Evolutionary conservation across 345 rosid genomes (phyloP).

Genomic region (Barbarea vulgaris): DNA sequence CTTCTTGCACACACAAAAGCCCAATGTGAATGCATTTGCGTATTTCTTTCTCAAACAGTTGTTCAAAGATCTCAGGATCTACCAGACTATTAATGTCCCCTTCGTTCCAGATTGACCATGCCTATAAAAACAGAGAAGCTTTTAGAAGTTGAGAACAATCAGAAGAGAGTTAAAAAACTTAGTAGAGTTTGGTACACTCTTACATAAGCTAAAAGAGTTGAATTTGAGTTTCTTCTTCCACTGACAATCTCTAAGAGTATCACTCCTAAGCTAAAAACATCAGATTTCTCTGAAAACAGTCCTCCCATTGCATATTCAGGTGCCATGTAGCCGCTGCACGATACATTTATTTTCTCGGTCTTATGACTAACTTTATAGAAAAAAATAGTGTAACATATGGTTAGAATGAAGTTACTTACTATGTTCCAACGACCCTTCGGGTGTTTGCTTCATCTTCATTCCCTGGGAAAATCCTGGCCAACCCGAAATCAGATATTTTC

Average conservation of each 20-base stretch:
- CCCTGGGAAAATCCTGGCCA: conserved; percentile 48
- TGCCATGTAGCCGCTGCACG: conserved; percentile 52
- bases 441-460: conserved; percentile 52
- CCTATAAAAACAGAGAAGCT: conserved; percentile 33
- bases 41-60: conserved; percentile 34
- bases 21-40: conserved; percentile 45
- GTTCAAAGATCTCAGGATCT: conserved; percentile 38
- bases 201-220: conserved; percentile 39
- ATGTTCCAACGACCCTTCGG: conserved; percentile 50
- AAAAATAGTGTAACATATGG: neutral
- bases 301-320: conserved; percentile 53
- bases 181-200: conserved; percentile 27
- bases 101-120: conserved; percentile 41
- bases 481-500: conserved; percentile 53
- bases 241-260: conserved; percentile 46
- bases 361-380: neutral
- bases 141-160: neutral
- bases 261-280: conserved; percentile 53
- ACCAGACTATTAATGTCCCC: conserved; percentile 16
- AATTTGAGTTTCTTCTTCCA: conserved; percentile 47
- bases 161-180: conserved; percentile 3
- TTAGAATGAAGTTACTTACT: conserved; percentile 36
- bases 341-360: neutral
- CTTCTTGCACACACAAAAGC: conserved; percentile 49
- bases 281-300: conserved; percentile 48